Percentiles rank a stretch among this genome's conserved stretches.
These are phyloP conservation scores for Bruguiera parviflora DNA, from an alignment of 345 rosid species.

Conservation along the genomic window DNA sequence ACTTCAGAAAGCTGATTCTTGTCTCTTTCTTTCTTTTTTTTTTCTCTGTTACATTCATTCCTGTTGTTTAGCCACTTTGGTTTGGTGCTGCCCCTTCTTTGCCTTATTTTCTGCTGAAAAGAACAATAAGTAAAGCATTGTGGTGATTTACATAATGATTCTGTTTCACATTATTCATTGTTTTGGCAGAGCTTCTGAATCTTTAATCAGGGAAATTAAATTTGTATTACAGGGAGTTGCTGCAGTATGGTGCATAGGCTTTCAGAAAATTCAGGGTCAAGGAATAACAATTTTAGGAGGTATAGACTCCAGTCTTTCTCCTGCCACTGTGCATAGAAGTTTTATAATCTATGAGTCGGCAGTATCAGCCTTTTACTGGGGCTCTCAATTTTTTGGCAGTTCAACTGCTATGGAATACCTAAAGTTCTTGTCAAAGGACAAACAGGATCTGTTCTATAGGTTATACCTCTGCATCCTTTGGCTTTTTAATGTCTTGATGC, in stretches of 20 bases:
- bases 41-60: no score
- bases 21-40: no score
- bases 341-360: not conserved
- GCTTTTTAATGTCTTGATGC: not conserved
- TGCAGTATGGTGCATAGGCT: constrained; percentile 88
- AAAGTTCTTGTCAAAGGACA: not conserved
- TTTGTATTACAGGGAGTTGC: constrained; percentile 54
- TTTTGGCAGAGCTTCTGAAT: not conserved
- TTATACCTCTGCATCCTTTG: not conserved
- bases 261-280: constrained; percentile 64
- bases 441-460: not conserved
- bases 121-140: no score
- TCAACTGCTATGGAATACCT: not conserved
- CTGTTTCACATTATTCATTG: not conserved
- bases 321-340: not conserved
- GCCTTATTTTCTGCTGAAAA: not conserved
- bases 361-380: not conserved
- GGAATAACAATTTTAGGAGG: constrained; percentile 90
- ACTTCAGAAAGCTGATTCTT: no score
- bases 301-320: constrained; percentile 19
- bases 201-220: constrained; percentile 5
- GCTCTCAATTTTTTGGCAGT: not conserved
- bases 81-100: not conserved
- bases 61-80: no score
- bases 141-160: not conserved